A percentile compares a stretch with the other conserved stretches of the same genome.
phyloP scores from a whole-genome alignment of 2,329 filamentous ascomycete species.

The Epicoccum nigrum region DNA sequence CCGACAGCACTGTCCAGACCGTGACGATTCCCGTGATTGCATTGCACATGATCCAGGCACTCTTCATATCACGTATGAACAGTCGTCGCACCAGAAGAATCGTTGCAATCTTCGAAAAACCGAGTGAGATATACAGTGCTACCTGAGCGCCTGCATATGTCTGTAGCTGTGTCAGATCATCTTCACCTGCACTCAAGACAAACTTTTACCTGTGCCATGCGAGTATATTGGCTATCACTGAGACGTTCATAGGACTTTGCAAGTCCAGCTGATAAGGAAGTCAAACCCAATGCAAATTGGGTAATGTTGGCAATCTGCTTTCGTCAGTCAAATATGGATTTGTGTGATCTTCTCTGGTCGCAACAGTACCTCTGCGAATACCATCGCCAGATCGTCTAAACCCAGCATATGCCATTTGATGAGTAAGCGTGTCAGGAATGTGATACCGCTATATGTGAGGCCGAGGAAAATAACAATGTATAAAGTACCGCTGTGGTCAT shows the following conservation, averaged over 20 bases:
- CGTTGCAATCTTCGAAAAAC: constrained; percentile 35
- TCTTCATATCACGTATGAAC: constrained; percentile 36
- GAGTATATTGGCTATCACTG: constrained; percentile 20
- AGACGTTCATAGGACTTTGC: constrained; percentile 28
- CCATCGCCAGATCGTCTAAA: constrained; percentile 30
- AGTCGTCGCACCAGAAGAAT: constrained; percentile 37
- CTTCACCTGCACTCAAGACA: background rate
- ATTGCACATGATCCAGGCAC: constrained; percentile 33
- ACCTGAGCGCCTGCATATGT: constrained; percentile 28
- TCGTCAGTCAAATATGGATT: constrained; percentile 4
- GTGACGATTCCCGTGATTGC: constrained; percentile 19
- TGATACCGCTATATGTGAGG: constrained; percentile 32
- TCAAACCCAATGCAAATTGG: constrained; percentile 30
- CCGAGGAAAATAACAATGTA: constrained; percentile 34
- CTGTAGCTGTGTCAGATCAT: constrained; percentile 8
- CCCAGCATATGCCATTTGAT: constrained; percentile 39
- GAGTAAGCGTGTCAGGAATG: constrained; percentile 30
- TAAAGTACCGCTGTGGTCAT: constrained; percentile 33
- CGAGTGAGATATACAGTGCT: constrained; percentile 30
- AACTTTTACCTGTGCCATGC: constrained; percentile 31
- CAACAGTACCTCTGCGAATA: constrained; percentile 30
- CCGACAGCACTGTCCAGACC: constrained; percentile 30
- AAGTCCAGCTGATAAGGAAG: constrained; percentile 30
- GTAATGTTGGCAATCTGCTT: constrained; percentile 16
- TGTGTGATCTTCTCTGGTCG: background rate